Conservation (phyloP, 1,284 basidiomycete genomes). For the Leucoagaricus sp. region DNA sequence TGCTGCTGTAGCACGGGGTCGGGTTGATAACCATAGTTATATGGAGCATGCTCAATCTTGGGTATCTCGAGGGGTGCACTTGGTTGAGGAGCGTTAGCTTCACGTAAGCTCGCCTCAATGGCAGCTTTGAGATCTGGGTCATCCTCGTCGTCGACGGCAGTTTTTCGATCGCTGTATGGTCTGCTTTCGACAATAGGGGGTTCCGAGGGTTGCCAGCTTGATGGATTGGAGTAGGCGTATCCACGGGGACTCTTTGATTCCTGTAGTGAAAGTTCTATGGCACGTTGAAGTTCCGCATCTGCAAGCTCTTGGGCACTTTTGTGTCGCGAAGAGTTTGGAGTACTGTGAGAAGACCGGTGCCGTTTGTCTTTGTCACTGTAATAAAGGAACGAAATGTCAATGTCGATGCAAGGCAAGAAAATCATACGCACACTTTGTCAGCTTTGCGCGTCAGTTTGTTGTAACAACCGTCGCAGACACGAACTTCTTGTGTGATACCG, state of each 20-base stretch:
- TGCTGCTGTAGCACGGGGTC: slow-evolving; percentile 27
- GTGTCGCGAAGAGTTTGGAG: slow-evolving; percentile 46
- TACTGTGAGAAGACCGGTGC: slow-evolving; percentile 54
- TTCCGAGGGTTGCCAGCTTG: slow-evolving; percentile 64
- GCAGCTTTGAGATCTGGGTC: slow-evolving; percentile 93
- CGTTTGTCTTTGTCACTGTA: slow-evolving; percentile 36
- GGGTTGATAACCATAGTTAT: slow-evolving; percentile 41
- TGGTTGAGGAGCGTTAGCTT: slow-evolving; percentile 77
- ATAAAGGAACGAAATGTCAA: slow-evolving; percentile 9
- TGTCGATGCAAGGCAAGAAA: background rate
- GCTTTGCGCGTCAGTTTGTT: slow-evolving; percentile 68
- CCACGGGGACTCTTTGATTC: slow-evolving; percentile 69
- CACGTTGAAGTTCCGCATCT: slow-evolving; percentile 91
- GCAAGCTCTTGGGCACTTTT: slow-evolving; percentile 64
- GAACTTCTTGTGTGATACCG: slow-evolving; percentile 90
- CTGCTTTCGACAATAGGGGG: slow-evolving; percentile 68
- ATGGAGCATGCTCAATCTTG: slow-evolving; percentile 42
- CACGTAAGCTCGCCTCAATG: slow-evolving; percentile 92
- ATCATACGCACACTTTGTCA: slow-evolving; percentile 46
- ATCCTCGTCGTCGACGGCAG: slow-evolving; percentile 72
- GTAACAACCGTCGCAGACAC: slow-evolving; percentile 93
- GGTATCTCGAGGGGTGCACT: slow-evolving; percentile 74
- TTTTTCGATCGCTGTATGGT: slow-evolving; percentile 40
- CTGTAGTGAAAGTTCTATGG: slow-evolving; percentile 89
- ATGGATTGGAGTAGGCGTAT: slow-evolving; percentile 61